Conservation (phyloP, 139 green algal genomes). For the Gonium pectorale region DNA sequence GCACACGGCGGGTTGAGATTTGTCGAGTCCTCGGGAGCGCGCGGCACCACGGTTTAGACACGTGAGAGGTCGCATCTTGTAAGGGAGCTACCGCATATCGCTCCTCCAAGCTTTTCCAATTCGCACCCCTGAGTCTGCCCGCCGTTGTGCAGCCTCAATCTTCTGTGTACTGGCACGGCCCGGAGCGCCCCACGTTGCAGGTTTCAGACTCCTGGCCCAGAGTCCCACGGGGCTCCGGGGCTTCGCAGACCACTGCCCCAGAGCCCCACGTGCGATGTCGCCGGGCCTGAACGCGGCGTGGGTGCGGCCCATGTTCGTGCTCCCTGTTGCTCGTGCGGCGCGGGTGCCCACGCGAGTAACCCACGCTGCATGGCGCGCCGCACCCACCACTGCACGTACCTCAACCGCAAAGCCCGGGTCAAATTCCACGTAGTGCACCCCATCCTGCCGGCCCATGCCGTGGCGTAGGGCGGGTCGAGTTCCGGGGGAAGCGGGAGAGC, state of each 20-base stretch:
- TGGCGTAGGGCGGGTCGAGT: too few relatives aligned
- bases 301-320: neutral
- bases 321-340: neutral
- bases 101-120: too few relatives aligned
- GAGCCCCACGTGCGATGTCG: neutral
- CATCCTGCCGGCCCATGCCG: neutral
- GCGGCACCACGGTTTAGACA: too few relatives aligned
- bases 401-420: constrained; percentile 10
- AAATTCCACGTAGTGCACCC: constrained; percentile 24
- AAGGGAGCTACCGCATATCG: too few relatives aligned
- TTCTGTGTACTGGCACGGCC: too few relatives aligned
- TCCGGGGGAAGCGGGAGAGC: too few relatives aligned
- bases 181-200: too few relatives aligned
- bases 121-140: too few relatives aligned
- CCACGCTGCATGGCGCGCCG: neutral
- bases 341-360: neutral
- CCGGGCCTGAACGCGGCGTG: neutral
- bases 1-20: neutral
- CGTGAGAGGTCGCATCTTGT: too few relatives aligned
- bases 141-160: too few relatives aligned
- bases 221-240: neutral
- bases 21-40: neutral
- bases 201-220: too few relatives aligned
- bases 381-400: neutral
- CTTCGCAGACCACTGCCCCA: neutral